Base-by-base conservation (phyloP, 192 early-diverging fungal species). In the Gamsiella multidivaricata region DNA sequence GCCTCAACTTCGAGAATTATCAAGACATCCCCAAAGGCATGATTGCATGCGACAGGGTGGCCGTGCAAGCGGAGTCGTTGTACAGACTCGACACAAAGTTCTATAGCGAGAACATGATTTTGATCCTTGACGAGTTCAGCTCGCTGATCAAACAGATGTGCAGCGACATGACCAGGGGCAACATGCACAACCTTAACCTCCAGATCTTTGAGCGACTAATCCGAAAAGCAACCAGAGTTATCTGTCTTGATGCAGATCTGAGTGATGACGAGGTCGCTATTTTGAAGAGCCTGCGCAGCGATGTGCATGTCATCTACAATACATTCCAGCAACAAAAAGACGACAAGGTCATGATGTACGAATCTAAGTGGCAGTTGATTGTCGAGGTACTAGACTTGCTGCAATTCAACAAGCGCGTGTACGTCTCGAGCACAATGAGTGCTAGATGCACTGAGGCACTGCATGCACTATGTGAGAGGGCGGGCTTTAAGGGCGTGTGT, bases 71-170 rank as follows among this genome's bases (percentile, higher is more conserved):
- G 15, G 59, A 61, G 31, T 61, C 59, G 29, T 11, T 61, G 45
- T 49, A 18, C 25, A 26, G 45, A 49, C 45, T 61, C 17, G 46
- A 50, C 46, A 25, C 49, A 23, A 46, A 46, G 28, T 46, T 50
- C 59, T 61, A 49, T 47, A 28, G 23, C 12, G 39, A 43, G 9
- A 18, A 56, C 47, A 49, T 18, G 23, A 49, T 6, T 25, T 25
- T 49, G 18, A 49, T 49, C 47, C 47, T 69, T 31, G 67, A 69
- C 22, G 67, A 69, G 25, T 42, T 69, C 55, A 60, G 67, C 67
- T 69, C 67, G 28, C 37, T 54, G 7, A 25, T 5, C 12, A 33
- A 69, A 37, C 67, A 69, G 41, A 60, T 60, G 57, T 36, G 29
- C 46, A 69, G 57, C 57, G 26, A 15, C 12, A 53, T 7, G 14